A percentile compares a stretch with the other conserved stretches of the same genome.
Conservation (phyloP, 1,139 yeast species). For the Pichia kudriavzevii region DNA sequence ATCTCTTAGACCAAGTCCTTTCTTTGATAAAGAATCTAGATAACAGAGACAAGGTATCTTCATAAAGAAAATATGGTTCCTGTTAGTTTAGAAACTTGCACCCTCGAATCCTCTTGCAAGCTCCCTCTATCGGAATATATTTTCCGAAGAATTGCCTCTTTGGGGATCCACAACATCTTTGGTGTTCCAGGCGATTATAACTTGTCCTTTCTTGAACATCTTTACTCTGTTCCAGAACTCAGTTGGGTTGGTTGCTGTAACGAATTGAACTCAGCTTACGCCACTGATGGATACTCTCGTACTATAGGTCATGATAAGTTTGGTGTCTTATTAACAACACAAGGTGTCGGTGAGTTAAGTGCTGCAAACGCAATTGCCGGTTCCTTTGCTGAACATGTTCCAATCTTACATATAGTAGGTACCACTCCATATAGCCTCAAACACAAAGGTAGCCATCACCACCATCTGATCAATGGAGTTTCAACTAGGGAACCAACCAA, state of each 20-base stretch:
- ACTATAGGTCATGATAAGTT: constrained; percentile 18
- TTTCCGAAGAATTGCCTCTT: constrained; percentile 39
- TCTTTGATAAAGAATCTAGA: too few relatives aligned
- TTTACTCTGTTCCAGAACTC: constrained; percentile 24
- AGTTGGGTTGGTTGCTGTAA: constrained; percentile 30
- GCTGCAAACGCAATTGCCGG: constrained; percentile 82
- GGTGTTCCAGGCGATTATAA: constrained; percentile 42
- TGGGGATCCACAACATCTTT: constrained; percentile 39
- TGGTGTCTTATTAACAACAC: constrained; percentile 42
- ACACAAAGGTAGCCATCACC: constrained; percentile 32
- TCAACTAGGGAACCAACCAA: constrained; percentile 40
- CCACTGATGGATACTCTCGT: constrained; percentile 42
- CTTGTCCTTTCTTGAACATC: constrained; percentile 26
- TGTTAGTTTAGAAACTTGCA: constrained; percentile 15
- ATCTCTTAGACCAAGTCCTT: too few relatives aligned
- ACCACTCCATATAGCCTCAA: constrained; percentile 44
- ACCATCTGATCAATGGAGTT: constrained; percentile 58
- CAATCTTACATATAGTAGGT: constrained; percentile 83
- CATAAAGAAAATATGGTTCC: constrained; percentile 24
- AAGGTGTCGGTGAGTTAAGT: constrained; percentile 83
- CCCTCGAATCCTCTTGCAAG: not conserved
- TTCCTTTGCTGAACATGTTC: constrained; percentile 73
- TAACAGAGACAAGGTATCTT: too few relatives aligned
- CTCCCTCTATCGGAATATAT: constrained; percentile 44
- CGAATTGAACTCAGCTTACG: constrained; percentile 36